phyloP scores from a whole-genome alignment of 176 grass and related monocot species.

The Urochloa ruziziensis region DNA sequence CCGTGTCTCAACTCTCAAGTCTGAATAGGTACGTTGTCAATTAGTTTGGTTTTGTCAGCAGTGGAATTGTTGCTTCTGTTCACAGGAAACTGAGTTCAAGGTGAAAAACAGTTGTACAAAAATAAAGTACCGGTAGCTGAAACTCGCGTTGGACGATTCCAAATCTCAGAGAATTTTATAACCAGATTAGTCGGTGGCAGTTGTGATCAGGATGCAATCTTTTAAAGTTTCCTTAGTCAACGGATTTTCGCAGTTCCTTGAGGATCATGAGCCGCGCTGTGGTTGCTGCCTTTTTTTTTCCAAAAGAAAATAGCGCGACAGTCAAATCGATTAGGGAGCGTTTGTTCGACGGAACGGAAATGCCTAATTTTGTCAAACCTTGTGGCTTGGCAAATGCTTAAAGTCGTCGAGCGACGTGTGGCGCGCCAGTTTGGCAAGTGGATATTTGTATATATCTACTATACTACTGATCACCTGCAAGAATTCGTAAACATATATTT shows the following conservation, averaged over 20 bases:
- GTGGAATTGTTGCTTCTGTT: constrained; percentile 23
- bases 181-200: constrained; percentile 5
- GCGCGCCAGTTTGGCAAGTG: constrained; percentile 26
- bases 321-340: constrained; percentile 33
- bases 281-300: constrained; percentile 13
- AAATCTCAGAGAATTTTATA: constrained; percentile 13
- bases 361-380: constrained; percentile 34
- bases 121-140: background rate
- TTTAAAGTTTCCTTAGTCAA: constrained; percentile 32
- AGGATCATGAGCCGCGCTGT: constrained; percentile 13
- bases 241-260: background rate
- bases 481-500: constrained; percentile 20
- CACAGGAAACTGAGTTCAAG: background rate
- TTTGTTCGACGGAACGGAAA: constrained; percentile 18
- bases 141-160: background rate
- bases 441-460: background rate
- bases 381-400: background rate
- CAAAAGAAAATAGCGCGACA: background rate
- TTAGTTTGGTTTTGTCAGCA: background rate
- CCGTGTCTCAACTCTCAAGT: background rate
- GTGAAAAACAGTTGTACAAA: background rate
- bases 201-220: background rate
- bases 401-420: constrained; percentile 31
- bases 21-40: background rate
- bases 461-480: background rate